Base-by-base conservation (phyloP, 2,329 filamentous ascomycete species). In the Fusarium agapanthi region DNA sequence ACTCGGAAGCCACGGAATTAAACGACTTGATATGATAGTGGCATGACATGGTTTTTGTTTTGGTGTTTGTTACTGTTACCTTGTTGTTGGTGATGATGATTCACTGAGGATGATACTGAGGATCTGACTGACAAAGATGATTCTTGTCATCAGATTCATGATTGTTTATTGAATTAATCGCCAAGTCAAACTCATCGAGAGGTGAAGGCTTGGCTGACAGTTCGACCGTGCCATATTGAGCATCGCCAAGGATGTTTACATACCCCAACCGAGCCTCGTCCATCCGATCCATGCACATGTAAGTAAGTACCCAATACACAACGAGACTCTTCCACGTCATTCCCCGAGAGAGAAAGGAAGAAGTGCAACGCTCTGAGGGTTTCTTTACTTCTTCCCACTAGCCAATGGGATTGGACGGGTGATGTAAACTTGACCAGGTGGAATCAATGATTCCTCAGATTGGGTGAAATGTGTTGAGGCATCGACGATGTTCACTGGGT, bases 301-400 rank as follows among this genome's bases (percentile, higher is more conserved):
- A 66, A 50, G 44, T 34, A 67, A 53, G 69, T 71, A 67, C 62
- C 67, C 24, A 35, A 67, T 71, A 64, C 62, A 38, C 54, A 43
- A 22, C 20, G 26, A 51, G 44, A 69, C 43, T 69, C 40, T 26
- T 67, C 71, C 66, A 62, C 53, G 66, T 67, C 66, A 71, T 65
- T 51, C 12, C 7, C 32, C 26, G 12, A 41, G 14, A 54, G 50
- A n/a, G 37, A 34, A 32, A 45, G n/a, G 50, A 51, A 51, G 13
- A 68, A 57, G 26, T 63, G 51, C 66, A 66, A 40, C 47, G 22
- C 45, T 44, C 35, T n/a, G 20, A 11, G 20, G 24, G 34, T 54
- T 47, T 13, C 30, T 51, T 55, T 60, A 28, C 53, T 48, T 24
- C 32, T 54, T 60, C 34, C 24, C 15, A 22, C n/a, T 48, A 16